phyloP scores from a whole-genome alignment of 2,329 filamentous ascomycete species.

The Diplodia sapinea region DNA sequence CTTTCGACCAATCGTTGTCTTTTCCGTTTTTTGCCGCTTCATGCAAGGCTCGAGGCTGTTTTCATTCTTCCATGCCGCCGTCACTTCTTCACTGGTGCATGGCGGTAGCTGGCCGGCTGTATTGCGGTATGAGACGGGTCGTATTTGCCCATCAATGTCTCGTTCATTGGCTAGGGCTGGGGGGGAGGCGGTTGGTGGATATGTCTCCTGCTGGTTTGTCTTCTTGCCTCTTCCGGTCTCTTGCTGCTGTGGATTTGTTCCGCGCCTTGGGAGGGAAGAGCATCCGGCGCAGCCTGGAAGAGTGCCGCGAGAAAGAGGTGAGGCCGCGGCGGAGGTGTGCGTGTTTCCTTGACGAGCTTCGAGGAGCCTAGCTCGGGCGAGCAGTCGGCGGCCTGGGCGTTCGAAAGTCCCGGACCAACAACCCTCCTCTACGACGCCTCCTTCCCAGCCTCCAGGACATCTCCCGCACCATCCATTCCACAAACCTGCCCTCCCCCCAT shows the following conservation, averaged over 20 bases:
- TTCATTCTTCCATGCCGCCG: background rate
- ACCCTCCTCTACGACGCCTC: too few relatives aligned
- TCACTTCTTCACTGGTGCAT: background rate
- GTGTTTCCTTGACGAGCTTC: too few relatives aligned
- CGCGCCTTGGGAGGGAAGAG: background rate
- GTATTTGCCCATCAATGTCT: background rate
- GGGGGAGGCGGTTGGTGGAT: background rate
- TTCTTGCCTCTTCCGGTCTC: background rate
- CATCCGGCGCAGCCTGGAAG: background rate
- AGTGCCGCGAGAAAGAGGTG: too few relatives aligned
- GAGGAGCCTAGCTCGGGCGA: too few relatives aligned
- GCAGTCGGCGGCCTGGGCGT: too few relatives aligned
- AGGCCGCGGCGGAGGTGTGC: background rate
- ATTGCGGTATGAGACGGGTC: background rate
- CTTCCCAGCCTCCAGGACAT: too few relatives aligned
- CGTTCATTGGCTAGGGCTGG: background rate
- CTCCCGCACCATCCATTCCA: background rate
- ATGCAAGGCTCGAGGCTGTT: background rate
- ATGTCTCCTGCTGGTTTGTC: background rate
- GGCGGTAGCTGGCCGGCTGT: background rate
- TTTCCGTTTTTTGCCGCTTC: background rate
- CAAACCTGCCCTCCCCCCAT: background rate
- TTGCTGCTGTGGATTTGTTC: background rate
- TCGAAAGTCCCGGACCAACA: too few relatives aligned
- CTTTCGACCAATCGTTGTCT: background rate